These are phyloP conservation scores for Colletotrichum eleusines DNA, from an alignment of 2,329 filamentous ascomycete genomes.

Conservation along the genomic window DNA sequence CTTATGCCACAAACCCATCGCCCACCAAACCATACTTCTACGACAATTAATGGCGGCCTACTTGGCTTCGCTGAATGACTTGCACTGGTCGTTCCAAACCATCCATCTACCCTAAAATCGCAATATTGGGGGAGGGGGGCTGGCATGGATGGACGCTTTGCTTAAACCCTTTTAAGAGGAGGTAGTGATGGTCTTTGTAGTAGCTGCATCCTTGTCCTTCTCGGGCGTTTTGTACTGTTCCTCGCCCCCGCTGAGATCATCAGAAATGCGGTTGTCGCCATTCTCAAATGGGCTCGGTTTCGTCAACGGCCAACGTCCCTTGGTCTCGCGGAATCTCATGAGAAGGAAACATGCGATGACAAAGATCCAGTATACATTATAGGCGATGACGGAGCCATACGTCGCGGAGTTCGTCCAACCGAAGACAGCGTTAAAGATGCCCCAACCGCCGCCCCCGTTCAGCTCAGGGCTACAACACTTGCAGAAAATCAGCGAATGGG, in stretches of 20 bases:
- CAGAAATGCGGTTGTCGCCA: background rate
- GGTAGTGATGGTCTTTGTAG: conserved; percentile 29
- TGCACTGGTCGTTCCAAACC: background rate
- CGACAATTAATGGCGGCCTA: background rate
- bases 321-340: conserved; percentile 75
- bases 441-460: conserved; percentile 84
- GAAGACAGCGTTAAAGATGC: conserved; percentile 86
- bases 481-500: conserved; percentile 13
- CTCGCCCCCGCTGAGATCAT: conserved; percentile 16
- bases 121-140: no score
- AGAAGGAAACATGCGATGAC: conserved; percentile 74
- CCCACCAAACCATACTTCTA: background rate
- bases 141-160: background rate
- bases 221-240: conserved; percentile 3
- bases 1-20: background rate
- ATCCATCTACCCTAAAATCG: background rate
- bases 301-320: conserved; percentile 62
- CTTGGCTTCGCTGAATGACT: background rate
- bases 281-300: conserved; percentile 49
- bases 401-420: conserved; percentile 93
- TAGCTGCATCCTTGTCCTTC: conserved; percentile 13
- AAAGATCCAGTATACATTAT: conserved; percentile 88
- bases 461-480: conserved; percentile 82
- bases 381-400: conserved; percentile 87
- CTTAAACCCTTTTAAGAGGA: conserved; percentile 4